Evolutionary conservation across 352 stramenopile species (phyloP).

Genomic region (Globisporangium ultimum): DNA sequence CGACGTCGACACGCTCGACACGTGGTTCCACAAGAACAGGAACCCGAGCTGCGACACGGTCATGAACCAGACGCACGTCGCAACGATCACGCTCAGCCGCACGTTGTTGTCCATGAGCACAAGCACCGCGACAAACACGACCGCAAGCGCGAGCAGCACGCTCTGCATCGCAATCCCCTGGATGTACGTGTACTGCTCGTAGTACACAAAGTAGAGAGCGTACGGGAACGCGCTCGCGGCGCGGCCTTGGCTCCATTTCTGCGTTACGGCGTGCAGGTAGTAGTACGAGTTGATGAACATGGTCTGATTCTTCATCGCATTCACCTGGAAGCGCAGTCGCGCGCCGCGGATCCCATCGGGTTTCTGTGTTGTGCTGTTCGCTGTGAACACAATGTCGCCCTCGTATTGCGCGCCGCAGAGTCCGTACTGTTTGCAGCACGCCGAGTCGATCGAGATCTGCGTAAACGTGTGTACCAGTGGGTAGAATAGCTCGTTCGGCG

Average conservation of each 20-base stretch:
- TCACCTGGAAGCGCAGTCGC: constrained; percentile 84
- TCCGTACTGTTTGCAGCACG: constrained; percentile 87
- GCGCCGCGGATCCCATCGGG: constrained; percentile 59
- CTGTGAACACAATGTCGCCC: constrained; percentile 76
- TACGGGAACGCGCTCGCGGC: constrained; percentile 72
- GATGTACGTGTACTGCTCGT: constrained; percentile 92
- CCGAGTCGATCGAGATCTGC: constrained; percentile 82
- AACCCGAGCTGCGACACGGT: constrained; percentile 74
- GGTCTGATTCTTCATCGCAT: constrained; percentile 82
- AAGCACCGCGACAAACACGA: constrained; percentile 78
- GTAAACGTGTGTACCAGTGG: constrained; percentile 85
- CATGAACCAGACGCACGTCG: constrained; percentile 78
- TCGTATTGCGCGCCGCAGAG: constrained; percentile 86
- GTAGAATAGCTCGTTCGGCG: constrained; percentile 69
- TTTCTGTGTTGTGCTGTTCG: constrained; percentile 7
- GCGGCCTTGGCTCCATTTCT: constrained; percentile 29
- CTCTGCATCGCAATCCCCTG: constrained; percentile 86
- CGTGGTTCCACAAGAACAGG: constrained; percentile 77
- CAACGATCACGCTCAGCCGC: constrained; percentile 61
- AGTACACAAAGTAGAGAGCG: constrained; percentile 89
- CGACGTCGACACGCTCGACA: constrained; percentile 51
- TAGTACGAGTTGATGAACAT: constrained; percentile 91
- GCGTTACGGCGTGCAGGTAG: constrained; percentile 68
- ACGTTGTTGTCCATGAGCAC: constrained; percentile 73
- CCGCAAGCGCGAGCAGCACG: constrained; percentile 72